Evolutionary conservation across 73 alveolate genomes (phyloP).

Genomic region (Tetrahymena elliotti): DNA sequence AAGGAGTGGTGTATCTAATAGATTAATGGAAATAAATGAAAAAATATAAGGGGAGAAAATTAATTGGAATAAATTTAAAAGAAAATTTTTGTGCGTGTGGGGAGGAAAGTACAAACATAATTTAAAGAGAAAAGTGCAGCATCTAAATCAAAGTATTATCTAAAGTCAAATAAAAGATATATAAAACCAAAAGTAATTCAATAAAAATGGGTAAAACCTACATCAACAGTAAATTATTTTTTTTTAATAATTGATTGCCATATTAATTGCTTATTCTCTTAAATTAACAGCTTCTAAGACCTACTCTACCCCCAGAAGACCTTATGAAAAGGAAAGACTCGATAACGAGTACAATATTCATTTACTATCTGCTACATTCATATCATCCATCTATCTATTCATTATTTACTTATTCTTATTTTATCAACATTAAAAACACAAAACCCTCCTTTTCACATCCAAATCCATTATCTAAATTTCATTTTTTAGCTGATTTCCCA

Average conservation of each 20-base stretch:
- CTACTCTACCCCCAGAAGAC: constrained; percentile 82
- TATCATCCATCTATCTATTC: neutral
- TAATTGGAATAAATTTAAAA: neutral
- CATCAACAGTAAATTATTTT: neutral
- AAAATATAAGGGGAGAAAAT: neutral
- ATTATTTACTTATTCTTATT: neutral
- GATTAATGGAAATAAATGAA: neutral
- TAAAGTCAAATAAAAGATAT: neutral
- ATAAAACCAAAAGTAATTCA: neutral
- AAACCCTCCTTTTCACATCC: neutral
- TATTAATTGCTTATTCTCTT: neutral
- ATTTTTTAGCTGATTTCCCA: neutral
- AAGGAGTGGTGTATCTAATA: neutral
- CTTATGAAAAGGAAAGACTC: constrained; percentile 91
- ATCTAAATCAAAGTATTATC: neutral
- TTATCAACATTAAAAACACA: neutral
- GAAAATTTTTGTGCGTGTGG: neutral
- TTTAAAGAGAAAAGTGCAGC: neutral
- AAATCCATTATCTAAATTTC: neutral
- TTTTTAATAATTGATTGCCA: neutral
- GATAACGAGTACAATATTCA: constrained; percentile 63
- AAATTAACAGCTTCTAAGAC: constrained; percentile 60
- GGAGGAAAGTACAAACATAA: neutral
- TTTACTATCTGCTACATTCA: neutral
- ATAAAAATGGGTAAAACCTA: neutral